Evolutionary conservation across 805 yeast genomes (phyloP).

Genomic region (Ogataea degrootiae): DNA sequence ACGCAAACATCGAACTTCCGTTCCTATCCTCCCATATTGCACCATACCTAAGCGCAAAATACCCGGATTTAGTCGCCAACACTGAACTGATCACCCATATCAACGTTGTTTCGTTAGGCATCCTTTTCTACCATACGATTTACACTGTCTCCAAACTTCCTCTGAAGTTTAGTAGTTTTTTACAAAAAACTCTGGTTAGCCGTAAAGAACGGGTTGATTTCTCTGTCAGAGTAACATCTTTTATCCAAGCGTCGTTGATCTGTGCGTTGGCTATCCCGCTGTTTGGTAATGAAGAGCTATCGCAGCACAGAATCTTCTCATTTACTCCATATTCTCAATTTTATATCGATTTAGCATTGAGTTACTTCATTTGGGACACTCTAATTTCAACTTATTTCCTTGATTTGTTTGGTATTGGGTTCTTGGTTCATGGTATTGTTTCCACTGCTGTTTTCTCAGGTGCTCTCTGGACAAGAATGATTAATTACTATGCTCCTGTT

Average conservation of each 20-base stretch:
- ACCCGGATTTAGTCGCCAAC: constrained; percentile 17
- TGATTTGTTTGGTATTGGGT: constrained; percentile 30
- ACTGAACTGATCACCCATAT: background rate
- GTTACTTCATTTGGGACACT: constrained; percentile 35
- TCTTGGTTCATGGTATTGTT: constrained; percentile 32
- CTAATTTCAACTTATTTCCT: constrained; percentile 25
- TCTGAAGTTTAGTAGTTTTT: constrained; percentile 8
- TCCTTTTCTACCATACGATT: constrained; percentile 27
- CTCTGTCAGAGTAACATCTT: constrained; percentile 31
- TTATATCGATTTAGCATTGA: constrained; percentile 27
- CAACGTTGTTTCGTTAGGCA: constrained; percentile 1
- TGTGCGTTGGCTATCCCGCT: constrained; percentile 27
- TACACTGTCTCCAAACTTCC: constrained; percentile 16
- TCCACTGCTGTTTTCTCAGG: constrained; percentile 30
- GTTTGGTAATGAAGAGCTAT: constrained; percentile 24
- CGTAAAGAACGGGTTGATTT: constrained; percentile 23
- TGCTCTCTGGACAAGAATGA: constrained; percentile 21
- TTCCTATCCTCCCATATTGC: constrained; percentile 13
- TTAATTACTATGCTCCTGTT: constrained; percentile 31
- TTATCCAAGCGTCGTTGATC: constrained; percentile 30
- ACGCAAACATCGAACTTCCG: constrained; percentile 14
- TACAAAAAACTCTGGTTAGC: constrained; percentile 7
- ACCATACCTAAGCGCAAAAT: constrained; percentile 13
- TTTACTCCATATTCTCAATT: constrained; percentile 30
- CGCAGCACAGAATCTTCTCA: constrained; percentile 29